Conservation (phyloP, 257 asterid species). For the Eucommia ulmoides region DNA sequence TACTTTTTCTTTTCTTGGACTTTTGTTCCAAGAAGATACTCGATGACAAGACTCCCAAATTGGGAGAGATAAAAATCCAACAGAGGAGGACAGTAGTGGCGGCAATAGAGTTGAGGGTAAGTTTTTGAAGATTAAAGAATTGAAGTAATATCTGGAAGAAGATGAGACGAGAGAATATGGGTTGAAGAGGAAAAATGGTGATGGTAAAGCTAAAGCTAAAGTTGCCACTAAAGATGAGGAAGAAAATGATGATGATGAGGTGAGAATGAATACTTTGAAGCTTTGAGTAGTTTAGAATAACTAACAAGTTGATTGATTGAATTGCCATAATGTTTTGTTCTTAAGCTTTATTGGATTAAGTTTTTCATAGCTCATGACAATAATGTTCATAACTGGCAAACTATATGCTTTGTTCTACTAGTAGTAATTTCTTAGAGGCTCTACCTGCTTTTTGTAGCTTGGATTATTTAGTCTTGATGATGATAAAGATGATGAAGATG, state of each 20-base stretch:
- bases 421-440: too few relatives aligned
- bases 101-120: conserved; percentile 55
- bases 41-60: too few relatives aligned
- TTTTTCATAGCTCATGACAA: conserved; percentile 6
- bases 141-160: conserved; percentile 56
- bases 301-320: too few relatives aligned
- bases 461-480: conserved; percentile 52
- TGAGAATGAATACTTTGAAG: conserved; percentile 14
- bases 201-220: conserved; percentile 22
- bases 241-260: conserved; percentile 48
- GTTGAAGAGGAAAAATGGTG: conserved; percentile 28
- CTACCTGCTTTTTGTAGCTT: conserved; percentile 61
- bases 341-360: too few relatives aligned
- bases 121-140: conserved; percentile 72
- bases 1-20: too few relatives aligned
- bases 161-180: conserved; percentile 85
- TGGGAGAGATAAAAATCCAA: too few relatives aligned
- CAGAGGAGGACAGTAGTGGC: conserved; percentile 11
- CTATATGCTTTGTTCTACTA: not conserved
- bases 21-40: too few relatives aligned
- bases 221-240: conserved; percentile 23
- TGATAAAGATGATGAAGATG: conserved; percentile 35
- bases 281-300: too few relatives aligned
- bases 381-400: conserved; percentile 1
- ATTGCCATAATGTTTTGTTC: too few relatives aligned